Base-by-base conservation (phyloP, 306 rosid genomes). In the Pyrus communis region DNA sequence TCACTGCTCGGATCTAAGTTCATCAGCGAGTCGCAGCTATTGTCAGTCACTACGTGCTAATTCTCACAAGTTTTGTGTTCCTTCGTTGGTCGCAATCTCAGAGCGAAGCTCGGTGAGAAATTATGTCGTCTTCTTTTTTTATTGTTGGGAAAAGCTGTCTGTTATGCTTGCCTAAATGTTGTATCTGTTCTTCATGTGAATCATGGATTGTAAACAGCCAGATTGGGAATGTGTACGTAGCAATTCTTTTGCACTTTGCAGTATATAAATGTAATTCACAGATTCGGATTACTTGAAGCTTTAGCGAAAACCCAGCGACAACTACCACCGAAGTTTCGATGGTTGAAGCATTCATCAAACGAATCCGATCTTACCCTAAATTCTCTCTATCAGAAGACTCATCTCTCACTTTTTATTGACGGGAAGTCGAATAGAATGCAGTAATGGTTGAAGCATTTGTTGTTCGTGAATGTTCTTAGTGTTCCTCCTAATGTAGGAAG, bases 81-180 rank as follows among this genome's bases (percentile, higher is more conserved):
- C 84, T 63, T 74, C 85, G n/a, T 19, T 31, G 85, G 85, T 77
- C 73, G 81, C 81, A 82, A 80, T 79, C 76, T 69, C 81, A 66
- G 86, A 80, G 87, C 85, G 55, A 89, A 91, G 87, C 87, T 85
- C 85, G 75, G 80, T 80, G 75, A 80, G 74, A 80, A 80, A 76
- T 80, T 75, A 55, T 70, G 77, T 71, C 7, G 38, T 69, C 19
- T 17, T 81, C 11, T 27, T 61, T 17, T 61, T 61, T 40, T 28
- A 40, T 67, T 61, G 25, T 57, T 19, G 43, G 70, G 80, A 78
- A 75, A 82, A 63, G 75, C 77, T 33, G 27, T 76, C 78, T 70
- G 85, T 75, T 80, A 57, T 60, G 80, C 78, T 43, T 55, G 67
- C 19, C 19, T 60, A 73, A 69, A 58, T 74, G 75, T 74, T 62